Percentiles rank a stretch among this genome's conserved stretches.
phyloP scores from a whole-genome alignment of 1,284 basidiomycete species.

The Cutaneotrichosporon arboriforme region DNA sequence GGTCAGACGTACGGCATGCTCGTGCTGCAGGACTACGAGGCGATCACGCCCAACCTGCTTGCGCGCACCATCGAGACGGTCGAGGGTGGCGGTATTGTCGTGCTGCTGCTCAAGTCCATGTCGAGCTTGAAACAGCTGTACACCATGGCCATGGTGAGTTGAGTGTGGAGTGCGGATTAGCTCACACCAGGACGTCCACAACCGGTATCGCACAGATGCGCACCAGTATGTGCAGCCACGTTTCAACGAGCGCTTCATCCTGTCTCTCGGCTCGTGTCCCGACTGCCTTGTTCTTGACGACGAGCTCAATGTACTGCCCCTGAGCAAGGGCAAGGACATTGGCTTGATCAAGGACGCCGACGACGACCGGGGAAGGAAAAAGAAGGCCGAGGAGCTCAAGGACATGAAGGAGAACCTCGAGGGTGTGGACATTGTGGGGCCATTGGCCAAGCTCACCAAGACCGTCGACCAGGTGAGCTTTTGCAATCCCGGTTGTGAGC shows the following conservation, averaged over 20 bases:
- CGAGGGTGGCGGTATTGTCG: constrained; percentile 90
- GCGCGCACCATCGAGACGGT: constrained; percentile 98
- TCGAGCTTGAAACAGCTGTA: constrained; percentile 87
- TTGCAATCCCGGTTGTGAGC: background rate
- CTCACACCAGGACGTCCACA: constrained; percentile 73
- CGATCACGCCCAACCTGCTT: constrained; percentile 93
- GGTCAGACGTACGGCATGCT: constrained; percentile 99
- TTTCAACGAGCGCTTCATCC: constrained; percentile 98
- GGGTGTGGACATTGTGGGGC: constrained; percentile 81
- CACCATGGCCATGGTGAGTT: constrained; percentile 87
- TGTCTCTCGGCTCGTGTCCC: constrained; percentile 81
- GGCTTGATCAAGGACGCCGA: constrained; percentile 44
- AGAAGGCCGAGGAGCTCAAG: constrained; percentile 59
- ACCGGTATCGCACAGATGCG: constrained; percentile 84
- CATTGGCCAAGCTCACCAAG: constrained; percentile 84
- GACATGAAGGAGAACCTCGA: constrained; percentile 74
- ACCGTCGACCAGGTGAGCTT: constrained; percentile 75
- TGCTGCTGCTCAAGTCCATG: constrained; percentile 93
- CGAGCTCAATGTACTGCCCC: constrained; percentile 94
- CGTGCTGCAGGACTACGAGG: constrained; percentile 96
- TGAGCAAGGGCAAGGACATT: constrained; percentile 95
- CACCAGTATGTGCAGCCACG: constrained; percentile 85
- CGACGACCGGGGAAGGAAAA: constrained; percentile 42
- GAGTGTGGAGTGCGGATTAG: background rate
- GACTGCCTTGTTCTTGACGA: constrained; percentile 95